phyloP scores from a whole-genome alignment of 176 grass and related monocot genomes.

The Oryza meyeriana region DNA sequence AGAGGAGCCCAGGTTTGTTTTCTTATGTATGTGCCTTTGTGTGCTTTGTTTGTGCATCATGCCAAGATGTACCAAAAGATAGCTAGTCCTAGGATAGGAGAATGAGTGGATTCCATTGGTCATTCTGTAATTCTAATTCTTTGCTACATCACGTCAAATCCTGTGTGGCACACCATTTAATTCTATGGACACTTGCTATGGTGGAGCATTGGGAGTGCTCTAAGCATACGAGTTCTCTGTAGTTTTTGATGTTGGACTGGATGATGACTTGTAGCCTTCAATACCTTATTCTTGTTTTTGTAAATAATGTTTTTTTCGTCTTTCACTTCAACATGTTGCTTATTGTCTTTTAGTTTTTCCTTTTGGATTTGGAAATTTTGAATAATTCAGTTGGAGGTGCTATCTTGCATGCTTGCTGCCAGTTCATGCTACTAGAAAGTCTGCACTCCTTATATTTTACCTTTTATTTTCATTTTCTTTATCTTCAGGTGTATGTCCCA shows the following conservation, averaged over 20 bases:
- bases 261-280: background rate
- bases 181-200: no score
- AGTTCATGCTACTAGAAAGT: constrained; percentile 21
- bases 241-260: background rate
- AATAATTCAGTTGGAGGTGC: background rate
- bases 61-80: background rate
- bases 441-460: background rate
- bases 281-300: background rate
- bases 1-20: constrained; percentile 84
- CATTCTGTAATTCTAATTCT: background rate
- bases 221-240: background rate
- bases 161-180: background rate
- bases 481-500: constrained; percentile 81
- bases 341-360: background rate
- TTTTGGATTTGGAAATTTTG: background rate
- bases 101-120: background rate
- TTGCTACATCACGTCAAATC: background rate
- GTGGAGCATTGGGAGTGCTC: background rate
- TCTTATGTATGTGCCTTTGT: background rate
- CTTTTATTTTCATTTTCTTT: constrained; percentile 1
- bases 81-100: background rate
- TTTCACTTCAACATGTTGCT: background rate
- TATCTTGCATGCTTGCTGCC: background rate
- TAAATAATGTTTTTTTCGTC: background rate
- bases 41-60: background rate